Evolutionary conservation across 345 rosid species (phyloP), one percentile per base, ranked within the genome.

Genomic region (Pistacia atlantica): DNA sequence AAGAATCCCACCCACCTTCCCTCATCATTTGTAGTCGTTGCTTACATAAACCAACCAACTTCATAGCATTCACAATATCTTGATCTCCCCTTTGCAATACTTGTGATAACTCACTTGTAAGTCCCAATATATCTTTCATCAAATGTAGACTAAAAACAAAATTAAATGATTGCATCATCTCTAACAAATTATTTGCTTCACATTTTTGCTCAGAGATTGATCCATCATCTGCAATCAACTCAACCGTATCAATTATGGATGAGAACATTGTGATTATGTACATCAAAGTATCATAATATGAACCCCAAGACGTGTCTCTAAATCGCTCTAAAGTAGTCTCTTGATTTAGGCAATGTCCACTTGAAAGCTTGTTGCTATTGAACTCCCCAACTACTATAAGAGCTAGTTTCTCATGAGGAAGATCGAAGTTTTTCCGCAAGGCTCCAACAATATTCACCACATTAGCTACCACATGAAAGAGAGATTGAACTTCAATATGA

Each of bases 1-100:
- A 63, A 12, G 46, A 63, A 35, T 63, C 48, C 42, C 48, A 63
- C 35, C 67, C 45, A 63, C 37, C 5, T 13, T 62, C 66, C 11
- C 45, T 63, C 67, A 63, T 35, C 67, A 35, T 61, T 28, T 28
- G 38, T 6, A 61, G 11, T 61, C 35, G 65, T 25, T 61, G 38
- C 65, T 61, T 61, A 61, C 65, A 61, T 61, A 61, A 61, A 28
- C 65, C 35, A 61, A 61, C 65, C 18, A 28, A 61, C 65, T 61
- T 61, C 38, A 61, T 28, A 5, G 17, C 65, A 61, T 61, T 28
- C 37, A 61, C 12, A 22, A 61, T 28, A 31, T 63, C 45, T 31
- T 33, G 67, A 63, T 63, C 45, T 63, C 14, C 35, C 46, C 46
- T 33, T 35, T 63, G 45, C n/a, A 63, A 58, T 20, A 58, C 62